phyloP scores from a whole-genome alignment of 345 rosid species.

The Mangifera indica region DNA sequence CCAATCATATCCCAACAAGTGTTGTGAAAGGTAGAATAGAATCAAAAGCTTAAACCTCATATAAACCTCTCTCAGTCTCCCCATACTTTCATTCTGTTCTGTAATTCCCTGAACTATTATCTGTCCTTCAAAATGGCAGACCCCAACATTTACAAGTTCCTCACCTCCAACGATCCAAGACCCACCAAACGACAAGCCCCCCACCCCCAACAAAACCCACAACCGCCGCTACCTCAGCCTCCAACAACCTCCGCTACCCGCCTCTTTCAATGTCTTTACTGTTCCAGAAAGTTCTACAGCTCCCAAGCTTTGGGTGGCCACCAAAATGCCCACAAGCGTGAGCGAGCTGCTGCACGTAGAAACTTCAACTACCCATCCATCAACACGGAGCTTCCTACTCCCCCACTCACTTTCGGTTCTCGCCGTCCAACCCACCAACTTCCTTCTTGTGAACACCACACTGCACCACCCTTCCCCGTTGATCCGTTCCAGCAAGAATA shows the following conservation, averaged over 20 bases:
- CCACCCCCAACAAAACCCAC: background rate
- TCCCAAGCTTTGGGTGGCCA: conserved; percentile 98
- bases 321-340: conserved; percentile 95
- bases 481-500: conserved; percentile 3
- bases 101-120: background rate
- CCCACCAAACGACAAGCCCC: conserved; percentile 26
- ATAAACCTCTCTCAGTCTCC: background rate
- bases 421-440: conserved; percentile 9
- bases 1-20: conserved; percentile 16
- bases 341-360: conserved; percentile 84
- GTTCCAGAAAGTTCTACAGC: conserved; percentile 85
- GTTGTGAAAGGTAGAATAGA: background rate
- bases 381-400: background rate
- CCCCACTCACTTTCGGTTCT: background rate
- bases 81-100: background rate
- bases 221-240: conserved; percentile 21
- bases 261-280: conserved; percentile 76
- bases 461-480: background rate
- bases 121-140: conserved; percentile 35
- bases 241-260: conserved; percentile 27
- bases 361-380: conserved; percentile 28
- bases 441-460: background rate
- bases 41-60: conserved; percentile 24
- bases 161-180: conserved; percentile 28
- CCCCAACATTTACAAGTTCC: conserved; percentile 41